Evolutionary conservation across 2,329 filamentous ascomycete genomes (phyloP).

Genomic region (Zymoseptoria tritici): DNA sequence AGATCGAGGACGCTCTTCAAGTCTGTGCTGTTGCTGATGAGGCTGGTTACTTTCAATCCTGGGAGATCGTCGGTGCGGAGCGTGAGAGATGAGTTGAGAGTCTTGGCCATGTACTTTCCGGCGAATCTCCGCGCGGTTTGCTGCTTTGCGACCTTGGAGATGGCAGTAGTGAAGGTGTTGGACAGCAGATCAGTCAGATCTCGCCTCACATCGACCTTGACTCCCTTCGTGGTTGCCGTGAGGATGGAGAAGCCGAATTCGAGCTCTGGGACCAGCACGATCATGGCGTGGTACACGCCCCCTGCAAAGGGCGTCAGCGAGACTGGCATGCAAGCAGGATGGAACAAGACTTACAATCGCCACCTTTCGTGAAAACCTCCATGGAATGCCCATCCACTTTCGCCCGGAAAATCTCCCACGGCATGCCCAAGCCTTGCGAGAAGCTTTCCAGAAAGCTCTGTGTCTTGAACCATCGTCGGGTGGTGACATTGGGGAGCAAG

Average conservation of each 20-base stretch:
- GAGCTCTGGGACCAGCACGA: not conserved
- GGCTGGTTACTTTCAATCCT: not conserved
- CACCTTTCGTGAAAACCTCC: slow-evolving; percentile 42
- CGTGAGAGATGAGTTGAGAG: not conserved
- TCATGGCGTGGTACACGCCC: not conserved
- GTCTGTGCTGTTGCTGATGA: slow-evolving; percentile 1
- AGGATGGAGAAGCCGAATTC: not conserved
- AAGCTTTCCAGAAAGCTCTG: slow-evolving; percentile 31
- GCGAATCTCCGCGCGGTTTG: not conserved
- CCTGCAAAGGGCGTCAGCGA: not conserved
- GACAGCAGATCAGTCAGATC: not conserved
- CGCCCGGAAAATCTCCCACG: slow-evolving; percentile 42
- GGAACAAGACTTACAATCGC: slow-evolving; percentile 21
- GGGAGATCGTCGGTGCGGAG: not conserved
- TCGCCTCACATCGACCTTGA: not conserved
- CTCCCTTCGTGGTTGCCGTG: not conserved
- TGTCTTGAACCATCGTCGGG: slow-evolving; percentile 41
- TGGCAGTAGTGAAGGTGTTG: not conserved
- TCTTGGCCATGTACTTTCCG: not conserved
- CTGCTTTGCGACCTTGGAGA: not conserved
- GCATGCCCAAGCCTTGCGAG: slow-evolving; percentile 36
- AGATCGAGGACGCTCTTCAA: not conserved
- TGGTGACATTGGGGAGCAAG: slow-evolving; percentile 25
- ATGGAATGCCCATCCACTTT: slow-evolving; percentile 34
- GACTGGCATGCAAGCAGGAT: no score